Base-by-base conservation (phyloP, 108 stramenopile species). In the Cyclotella atomus region DNA sequence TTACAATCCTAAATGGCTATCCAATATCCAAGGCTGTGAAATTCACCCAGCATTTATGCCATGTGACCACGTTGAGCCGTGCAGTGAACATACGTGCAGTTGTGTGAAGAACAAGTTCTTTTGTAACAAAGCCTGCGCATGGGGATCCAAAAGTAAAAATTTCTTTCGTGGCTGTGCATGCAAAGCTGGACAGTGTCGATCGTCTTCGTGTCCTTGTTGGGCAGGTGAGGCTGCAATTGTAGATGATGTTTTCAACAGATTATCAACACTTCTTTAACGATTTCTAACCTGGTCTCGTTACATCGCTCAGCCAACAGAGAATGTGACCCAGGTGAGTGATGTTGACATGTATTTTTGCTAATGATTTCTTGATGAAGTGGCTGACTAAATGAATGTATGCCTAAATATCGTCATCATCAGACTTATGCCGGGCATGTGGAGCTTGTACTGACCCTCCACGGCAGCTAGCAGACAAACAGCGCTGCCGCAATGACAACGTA, bases 61-160 rank as follows among this genome's bases (percentile, higher is more conserved):
- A 4, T 94, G 93, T 59, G 76, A 82, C 36, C 93, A 94, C 76
- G 73, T 76, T 15, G 93, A 67, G 34, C 87, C 83, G 2, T 94
- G 93, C 76, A 67, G 70, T 3, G 84, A 85, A 15, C 71, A 76
- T n/a, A 88, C 63, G 27, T 94, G 93, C 59, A 59, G 67, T 41
- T 94, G 93, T 65, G 74, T 91, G n/a, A 54, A 87, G 52, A 83
- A 85, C 67, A 70, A 59, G 21, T 77, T 81, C 52, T 92, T 91
- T 52, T 96, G 95, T 77, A 89, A 86, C 10, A 88, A 88, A 60
- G 84, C 85, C 47, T 96, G 95, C 67, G 81, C 67, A 3, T 90
- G 86, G 77, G 88, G 83, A 15, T 47, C n/a, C 10, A 68, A 60
- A 12, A 89, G 90, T 36, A 33, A 54, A 19, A 91, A 91, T 65